Conservation (phyloP, 331 rosid species). For the Prunus yedoensis region DNA sequence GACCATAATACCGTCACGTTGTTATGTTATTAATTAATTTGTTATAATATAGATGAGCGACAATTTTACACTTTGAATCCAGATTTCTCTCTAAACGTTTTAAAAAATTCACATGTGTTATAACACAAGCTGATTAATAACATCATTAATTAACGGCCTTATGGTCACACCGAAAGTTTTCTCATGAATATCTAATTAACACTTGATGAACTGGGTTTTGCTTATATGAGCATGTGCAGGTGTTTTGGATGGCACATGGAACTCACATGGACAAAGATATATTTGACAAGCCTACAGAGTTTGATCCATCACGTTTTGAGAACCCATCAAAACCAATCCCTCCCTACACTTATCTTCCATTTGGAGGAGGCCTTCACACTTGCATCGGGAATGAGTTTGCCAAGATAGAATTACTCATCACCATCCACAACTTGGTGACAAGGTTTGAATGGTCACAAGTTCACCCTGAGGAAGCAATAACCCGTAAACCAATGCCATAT, state of each 20-base stretch:
- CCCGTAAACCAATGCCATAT: conserved; percentile 50
- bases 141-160: no score
- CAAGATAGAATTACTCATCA: conserved; percentile 39
- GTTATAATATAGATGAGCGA: no score
- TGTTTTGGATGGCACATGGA: conserved; percentile 44
- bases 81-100: no score
- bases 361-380: conserved; percentile 43
- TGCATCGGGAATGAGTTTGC: conserved; percentile 59
- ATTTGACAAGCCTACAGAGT: conserved; percentile 40
- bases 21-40: no score
- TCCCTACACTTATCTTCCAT: conserved; percentile 44
- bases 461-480: conserved; percentile 38
- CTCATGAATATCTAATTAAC: no score
- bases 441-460: conserved; percentile 44
- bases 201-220: not conserved
- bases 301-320: conserved; percentile 50
- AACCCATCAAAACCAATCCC: conserved; percentile 48
- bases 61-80: no score
- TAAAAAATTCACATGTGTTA: no score
- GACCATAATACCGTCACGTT: no score
- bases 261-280: conserved; percentile 43
- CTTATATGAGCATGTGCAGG: conserved; percentile 17
- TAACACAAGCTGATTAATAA: no score
- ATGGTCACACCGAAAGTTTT: no score
- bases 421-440: conserved; percentile 43